Percentiles rank a stretch among this genome's conserved stretches.
Conservation (phyloP, 169 alveolate genomes). For the Toxoplasma gondii region DNA sequence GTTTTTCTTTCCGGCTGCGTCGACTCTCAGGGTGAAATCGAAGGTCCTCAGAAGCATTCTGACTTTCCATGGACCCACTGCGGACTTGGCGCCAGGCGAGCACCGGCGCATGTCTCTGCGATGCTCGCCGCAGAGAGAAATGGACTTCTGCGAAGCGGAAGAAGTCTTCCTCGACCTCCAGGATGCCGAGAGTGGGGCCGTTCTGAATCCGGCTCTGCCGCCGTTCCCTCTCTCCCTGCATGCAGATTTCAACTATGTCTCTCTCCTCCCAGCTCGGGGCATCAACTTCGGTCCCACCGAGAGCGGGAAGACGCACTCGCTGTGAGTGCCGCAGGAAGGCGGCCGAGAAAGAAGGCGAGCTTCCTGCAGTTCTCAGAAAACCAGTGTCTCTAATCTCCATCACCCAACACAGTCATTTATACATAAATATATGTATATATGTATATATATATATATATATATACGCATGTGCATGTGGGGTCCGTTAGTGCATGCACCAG, state of each 20-base stretch:
- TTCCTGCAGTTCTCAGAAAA: neutral
- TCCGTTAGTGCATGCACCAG: too few relatives aligned
- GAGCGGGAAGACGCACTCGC: slow-evolving; percentile 83
- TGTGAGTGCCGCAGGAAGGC: neutral
- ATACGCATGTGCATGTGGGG: too few relatives aligned
- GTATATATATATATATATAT: too few relatives aligned
- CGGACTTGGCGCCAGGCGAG: slow-evolving; percentile 75
- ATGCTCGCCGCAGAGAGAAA: slow-evolving; percentile 75
- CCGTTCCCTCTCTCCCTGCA: slow-evolving; percentile 81
- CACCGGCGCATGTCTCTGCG: slow-evolving; percentile 46
- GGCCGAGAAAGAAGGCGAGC: slow-evolving; percentile 83
- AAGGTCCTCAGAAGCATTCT: slow-evolving; percentile 69
- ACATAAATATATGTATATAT: neutral
- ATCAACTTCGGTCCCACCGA: slow-evolving; percentile 93
- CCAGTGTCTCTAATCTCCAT: neutral
- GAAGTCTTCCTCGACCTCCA: slow-evolving; percentile 83
- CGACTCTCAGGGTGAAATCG: slow-evolving; percentile 35
- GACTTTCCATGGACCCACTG: slow-evolving; percentile 85
- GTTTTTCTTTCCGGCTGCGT: neutral
- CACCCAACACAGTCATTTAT: neutral
- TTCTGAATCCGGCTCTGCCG: slow-evolving; percentile 80
- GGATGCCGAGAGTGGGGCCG: slow-evolving; percentile 87
- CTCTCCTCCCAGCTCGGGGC: slow-evolving; percentile 90
- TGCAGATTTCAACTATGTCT: slow-evolving; percentile 88
- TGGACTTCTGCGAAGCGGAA: slow-evolving; percentile 81